Evolutionary conservation across 2,329 filamentous ascomycete genomes (phyloP).

Genomic region (Cercospora sesami): DNA sequence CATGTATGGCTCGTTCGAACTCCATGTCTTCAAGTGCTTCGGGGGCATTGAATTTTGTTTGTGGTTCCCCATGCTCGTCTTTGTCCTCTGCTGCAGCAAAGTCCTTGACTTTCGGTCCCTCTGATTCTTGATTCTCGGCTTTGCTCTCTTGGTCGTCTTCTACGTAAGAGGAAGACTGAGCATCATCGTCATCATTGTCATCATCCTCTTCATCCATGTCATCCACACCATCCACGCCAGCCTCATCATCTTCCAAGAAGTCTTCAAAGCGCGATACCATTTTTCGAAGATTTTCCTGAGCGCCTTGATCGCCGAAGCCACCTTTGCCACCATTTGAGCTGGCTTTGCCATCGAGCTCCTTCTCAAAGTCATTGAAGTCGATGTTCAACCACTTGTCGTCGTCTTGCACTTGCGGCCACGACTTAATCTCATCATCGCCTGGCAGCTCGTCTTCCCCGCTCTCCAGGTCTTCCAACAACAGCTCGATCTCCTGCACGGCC

Average conservation of each 20-base stretch:
- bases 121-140: not conserved
- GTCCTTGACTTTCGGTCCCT: conserved; percentile 1
- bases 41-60: conserved; percentile 57
- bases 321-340: conserved; percentile 19
- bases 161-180: conserved; percentile 33
- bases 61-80: conserved; percentile 47
- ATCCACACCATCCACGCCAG: conserved; percentile 76
- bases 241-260: conserved; percentile 83
- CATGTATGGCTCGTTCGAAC: conserved; percentile 83
- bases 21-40: conserved; percentile 78
- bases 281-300: conserved; percentile 76
- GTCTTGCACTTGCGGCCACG: conserved; percentile 73
- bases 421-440: conserved; percentile 67
- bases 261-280: conserved; percentile 93
- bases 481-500: conserved; percentile 69
- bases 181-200: conserved; percentile 46
- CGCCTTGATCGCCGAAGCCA: conserved; percentile 63
- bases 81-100: conserved; percentile 8
- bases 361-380: conserved; percentile 83
- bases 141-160: not conserved
- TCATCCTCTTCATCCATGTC: conserved; percentile 59
- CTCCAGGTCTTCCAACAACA: conserved; percentile 73
- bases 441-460: conserved; percentile 72
- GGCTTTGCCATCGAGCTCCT: conserved; percentile 62
- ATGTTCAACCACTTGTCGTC: conserved; percentile 92